Conservation (phyloP, 805 yeast species). For the Yamadazyma nakazawae region DNA sequence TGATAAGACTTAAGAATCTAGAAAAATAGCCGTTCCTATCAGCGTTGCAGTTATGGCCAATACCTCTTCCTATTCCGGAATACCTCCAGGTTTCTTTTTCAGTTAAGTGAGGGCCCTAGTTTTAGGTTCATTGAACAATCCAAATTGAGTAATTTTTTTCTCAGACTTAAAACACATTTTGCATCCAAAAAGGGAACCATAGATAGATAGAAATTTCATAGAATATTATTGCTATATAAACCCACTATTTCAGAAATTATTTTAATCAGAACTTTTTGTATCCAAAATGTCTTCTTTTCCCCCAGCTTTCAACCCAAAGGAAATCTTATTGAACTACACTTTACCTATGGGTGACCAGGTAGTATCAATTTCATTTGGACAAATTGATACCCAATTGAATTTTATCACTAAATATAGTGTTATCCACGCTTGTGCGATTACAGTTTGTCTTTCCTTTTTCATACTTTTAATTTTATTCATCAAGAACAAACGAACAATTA, state of each 20-base stretch:
- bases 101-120: background rate
- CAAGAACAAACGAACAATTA: slow-evolving; percentile 57
- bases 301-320: slow-evolving; percentile 3
- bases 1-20: too few species aligned
- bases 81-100: background rate
- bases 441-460: slow-evolving; percentile 16
- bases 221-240: too few species aligned
- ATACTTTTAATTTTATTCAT: slow-evolving; percentile 14
- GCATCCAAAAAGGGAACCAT: background rate
- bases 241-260: background rate
- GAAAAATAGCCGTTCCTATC: too few species aligned
- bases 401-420: slow-evolving; percentile 11
- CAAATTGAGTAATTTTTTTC: slow-evolving; percentile 12
- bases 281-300: background rate
- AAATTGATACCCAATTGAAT: slow-evolving; percentile 12
- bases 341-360: slow-evolving; percentile 10
- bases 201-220: too few species aligned
- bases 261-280: background rate
- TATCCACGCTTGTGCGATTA: slow-evolving; percentile 18
- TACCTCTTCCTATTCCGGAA: too few species aligned
- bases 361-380: slow-evolving; percentile 12
- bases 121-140: slow-evolving; percentile 8
- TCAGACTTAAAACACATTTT: background rate
- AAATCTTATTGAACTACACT: slow-evolving; percentile 14
- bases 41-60: too few species aligned